Evolutionary conservation across 2,329 filamentous ascomycete species (phyloP).

Genomic region (Harringtonia aguacate): DNA sequence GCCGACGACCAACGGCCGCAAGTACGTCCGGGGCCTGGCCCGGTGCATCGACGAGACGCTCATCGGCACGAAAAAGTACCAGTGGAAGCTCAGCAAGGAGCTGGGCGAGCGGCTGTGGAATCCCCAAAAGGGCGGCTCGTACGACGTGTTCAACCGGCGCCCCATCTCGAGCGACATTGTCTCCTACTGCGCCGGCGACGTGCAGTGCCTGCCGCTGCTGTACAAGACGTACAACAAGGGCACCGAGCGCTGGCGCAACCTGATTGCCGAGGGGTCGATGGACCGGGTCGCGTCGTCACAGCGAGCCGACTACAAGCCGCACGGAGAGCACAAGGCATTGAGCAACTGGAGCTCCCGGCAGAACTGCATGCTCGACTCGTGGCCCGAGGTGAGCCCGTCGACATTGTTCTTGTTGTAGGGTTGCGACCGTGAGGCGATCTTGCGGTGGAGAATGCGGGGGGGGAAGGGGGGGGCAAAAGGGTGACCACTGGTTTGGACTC

Average conservation of each 20-base stretch:
- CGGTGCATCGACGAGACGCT: conserved; percentile 5
- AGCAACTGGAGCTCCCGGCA: too few relatives aligned
- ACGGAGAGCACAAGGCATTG: too few relatives aligned
- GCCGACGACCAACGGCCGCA: conserved; percentile 3
- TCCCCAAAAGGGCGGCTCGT: conserved; percentile 30
- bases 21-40: conserved; percentile 7
- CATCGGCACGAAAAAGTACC: neutral
- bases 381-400: too few relatives aligned
- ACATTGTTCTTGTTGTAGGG: conserved; percentile 8
- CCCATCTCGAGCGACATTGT: conserved; percentile 28
- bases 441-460: too few relatives aligned
- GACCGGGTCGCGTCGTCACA: too few relatives aligned
- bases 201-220: conserved; percentile 14
- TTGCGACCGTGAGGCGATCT: too few relatives aligned
- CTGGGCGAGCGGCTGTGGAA: conserved; percentile 26
- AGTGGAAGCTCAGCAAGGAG: conserved; percentile 25
- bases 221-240: neutral
- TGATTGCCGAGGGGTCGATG: too few relatives aligned
- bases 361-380: too few relatives aligned
- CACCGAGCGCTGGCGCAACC: too few relatives aligned
- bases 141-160: conserved; percentile 34
- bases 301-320: too few relatives aligned
- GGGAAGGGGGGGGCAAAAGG: too few relatives aligned
- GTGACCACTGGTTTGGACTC: too few relatives aligned
- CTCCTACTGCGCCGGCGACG: conserved; percentile 36